Conservation (phyloP, 176 grass and related monocot genomes). For the Phoenix roebelenii region DNA sequence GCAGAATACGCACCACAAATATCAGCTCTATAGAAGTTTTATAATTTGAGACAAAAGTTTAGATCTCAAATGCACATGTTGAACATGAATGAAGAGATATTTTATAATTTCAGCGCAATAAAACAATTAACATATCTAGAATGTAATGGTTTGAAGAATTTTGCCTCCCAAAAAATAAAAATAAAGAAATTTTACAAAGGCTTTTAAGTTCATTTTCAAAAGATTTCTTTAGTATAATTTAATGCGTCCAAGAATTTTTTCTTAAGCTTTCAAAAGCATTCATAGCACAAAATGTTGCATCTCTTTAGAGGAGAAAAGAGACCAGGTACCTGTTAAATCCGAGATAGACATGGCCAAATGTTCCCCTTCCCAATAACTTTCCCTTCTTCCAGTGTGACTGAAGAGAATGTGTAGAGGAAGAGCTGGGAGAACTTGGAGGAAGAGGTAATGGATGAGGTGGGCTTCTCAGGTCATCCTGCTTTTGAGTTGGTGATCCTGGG, state of each 20-base stretch:
- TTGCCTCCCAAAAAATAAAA: too few relatives aligned
- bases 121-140: too few relatives aligned
- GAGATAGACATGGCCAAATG: slow-evolving; percentile 91
- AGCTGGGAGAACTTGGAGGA: slow-evolving; percentile 35
- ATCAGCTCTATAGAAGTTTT: not conserved
- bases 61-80: not conserved
- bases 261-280: too few relatives aligned
- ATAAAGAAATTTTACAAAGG: too few relatives aligned
- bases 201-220: too few relatives aligned
- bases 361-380: slow-evolving; percentile 77
- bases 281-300: too few relatives aligned
- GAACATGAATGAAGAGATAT: too few relatives aligned
- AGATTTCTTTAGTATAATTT: too few relatives aligned
- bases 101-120: too few relatives aligned
- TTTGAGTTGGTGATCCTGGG: slow-evolving; percentile 40
- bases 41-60: not conserved
- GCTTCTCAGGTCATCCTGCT: slow-evolving; percentile 40
- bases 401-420: slow-evolving; percentile 30
- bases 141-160: too few relatives aligned
- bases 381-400: slow-evolving; percentile 69
- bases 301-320: too few relatives aligned
- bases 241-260: too few relatives aligned
- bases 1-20: slow-evolving; percentile 19
- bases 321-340: slow-evolving; percentile 63
- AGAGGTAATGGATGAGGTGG: slow-evolving; percentile 50